Evolutionary conservation across 805 yeast species (phyloP), one percentile per base, ranked within the genome.

Genomic region (Geotrichum ghanense): DNA sequence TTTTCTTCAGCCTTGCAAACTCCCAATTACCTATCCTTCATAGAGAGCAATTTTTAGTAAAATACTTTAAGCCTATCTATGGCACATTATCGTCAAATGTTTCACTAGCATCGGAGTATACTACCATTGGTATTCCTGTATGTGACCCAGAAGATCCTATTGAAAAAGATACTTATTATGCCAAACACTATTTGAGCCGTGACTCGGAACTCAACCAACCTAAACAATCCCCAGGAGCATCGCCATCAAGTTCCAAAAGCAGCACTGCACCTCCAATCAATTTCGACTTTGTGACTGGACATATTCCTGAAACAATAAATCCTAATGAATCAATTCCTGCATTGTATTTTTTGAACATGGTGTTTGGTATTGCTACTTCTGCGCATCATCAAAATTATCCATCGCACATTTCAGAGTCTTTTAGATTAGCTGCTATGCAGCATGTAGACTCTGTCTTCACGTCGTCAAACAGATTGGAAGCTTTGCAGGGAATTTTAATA

Each of bases 21-120:
- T 70, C 94, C 1, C 95, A 87, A 60, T 62, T 85, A 23, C 96
- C 97, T 0, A 71, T 89, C 2, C 64, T 88, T 42, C 95, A 89
- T 60, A 72, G 95, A 24, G 95, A 86, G 55, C 76, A 74, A 53
- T 88, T 87, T 56, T 62, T 89, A 39, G 66, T 67, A 43, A 67
- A 69, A 22, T 79, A 78, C 56, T 88, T 83, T 59, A 75, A 78
- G 53, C 96, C 95, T 0, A 71, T 88, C 1, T 88, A 88, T 60
- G 97, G 97, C 0, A 63, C 71, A 3, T 66, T 83, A 49, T 75
- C 81, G 10, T 55, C 68, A 0, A 26, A 26, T 26, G 65, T 76
- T 1, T 66, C 79, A 3, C 66, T 85, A 41, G 89, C 64, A 7
- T 50, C 57, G 1, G 58, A 54, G 39, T 47, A 48, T 24, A 49